Percentiles rank a stretch among this genome's conserved stretches.
These are phyloP conservation scores for Kodamaea fungicola DNA, from an alignment of 1,139 yeast genomes.

Conservation along the genomic window DNA sequence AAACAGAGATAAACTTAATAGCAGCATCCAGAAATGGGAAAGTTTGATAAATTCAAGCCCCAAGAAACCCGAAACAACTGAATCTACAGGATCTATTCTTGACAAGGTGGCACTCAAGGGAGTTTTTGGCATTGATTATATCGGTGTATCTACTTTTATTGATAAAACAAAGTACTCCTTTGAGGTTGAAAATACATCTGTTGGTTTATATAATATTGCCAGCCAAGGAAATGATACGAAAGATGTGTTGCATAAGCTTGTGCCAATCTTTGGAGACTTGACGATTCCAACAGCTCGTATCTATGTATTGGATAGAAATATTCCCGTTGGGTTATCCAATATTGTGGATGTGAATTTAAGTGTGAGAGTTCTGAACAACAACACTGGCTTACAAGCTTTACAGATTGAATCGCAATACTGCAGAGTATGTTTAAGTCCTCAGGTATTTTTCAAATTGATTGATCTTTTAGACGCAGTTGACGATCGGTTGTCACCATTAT, in stretches of 20 bases:
- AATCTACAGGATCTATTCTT: background rate
- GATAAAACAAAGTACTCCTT: slow-evolving; percentile 32
- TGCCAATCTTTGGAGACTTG: slow-evolving; percentile 37
- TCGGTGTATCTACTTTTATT: slow-evolving; percentile 32
- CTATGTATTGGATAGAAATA: slow-evolving; percentile 30
- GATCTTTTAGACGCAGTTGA: slow-evolving; percentile 15
- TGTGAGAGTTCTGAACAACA: slow-evolving; percentile 36
- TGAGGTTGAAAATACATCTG: slow-evolving; percentile 27
- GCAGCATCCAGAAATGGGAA: slow-evolving; percentile 12
- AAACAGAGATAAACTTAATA: slow-evolving; percentile 12
- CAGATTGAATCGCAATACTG: slow-evolving; percentile 59
- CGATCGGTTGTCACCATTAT: background rate
- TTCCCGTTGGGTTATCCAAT: slow-evolving; percentile 45
- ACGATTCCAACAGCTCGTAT: slow-evolving; percentile 40
- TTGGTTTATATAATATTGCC: slow-evolving; percentile 22
- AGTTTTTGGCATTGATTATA: slow-evolving; percentile 31
- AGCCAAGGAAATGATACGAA: background rate
- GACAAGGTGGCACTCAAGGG: slow-evolving; percentile 21
- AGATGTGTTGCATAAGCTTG: slow-evolving; percentile 10
- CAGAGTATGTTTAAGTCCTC: slow-evolving; percentile 55
- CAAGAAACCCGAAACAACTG: background rate
- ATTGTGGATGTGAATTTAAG: slow-evolving; percentile 40
- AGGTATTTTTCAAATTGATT: slow-evolving; percentile 40
- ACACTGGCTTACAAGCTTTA: slow-evolving; percentile 33
- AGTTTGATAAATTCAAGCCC: slow-evolving; percentile 2